Conservation (phyloP, 495 filamentous ascomycete species). For the Chlorociboria aeruginascens region DNA sequence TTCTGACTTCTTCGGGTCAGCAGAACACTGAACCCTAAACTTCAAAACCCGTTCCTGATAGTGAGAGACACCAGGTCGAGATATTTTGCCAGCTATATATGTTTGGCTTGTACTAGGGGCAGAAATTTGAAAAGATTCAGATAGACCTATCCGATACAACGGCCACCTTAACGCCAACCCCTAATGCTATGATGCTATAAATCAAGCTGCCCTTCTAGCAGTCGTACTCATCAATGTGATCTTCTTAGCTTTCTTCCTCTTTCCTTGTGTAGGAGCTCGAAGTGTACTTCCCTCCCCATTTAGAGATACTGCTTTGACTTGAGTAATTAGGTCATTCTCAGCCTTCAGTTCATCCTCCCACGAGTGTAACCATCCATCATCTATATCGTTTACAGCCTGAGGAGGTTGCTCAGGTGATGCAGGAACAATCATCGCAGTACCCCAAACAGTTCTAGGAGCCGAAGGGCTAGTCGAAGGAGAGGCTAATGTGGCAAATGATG, state of each 20-base stretch:
- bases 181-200: background rate
- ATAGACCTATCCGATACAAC: no score
- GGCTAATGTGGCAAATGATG: conserved; percentile 49
- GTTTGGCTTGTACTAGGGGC: no score
- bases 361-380: conserved; percentile 76
- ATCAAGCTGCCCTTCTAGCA: conserved; percentile 52
- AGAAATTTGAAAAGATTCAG: no score
- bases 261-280: conserved; percentile 28
- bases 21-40: no score
- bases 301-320: conserved; percentile 27
- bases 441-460: conserved; percentile 67
- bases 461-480: conserved; percentile 70
- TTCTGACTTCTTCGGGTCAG: no score
- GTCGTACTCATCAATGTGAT: conserved; percentile 91
- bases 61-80: no score
- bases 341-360: conserved; percentile 57
- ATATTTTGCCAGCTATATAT: no score
- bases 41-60: no score
- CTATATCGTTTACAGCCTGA: conserved; percentile 24
- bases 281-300: conserved; percentile 12
- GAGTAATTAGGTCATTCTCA: conserved; percentile 31
- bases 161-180: no score
- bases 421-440: conserved; percentile 52
- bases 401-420: conserved; percentile 32
- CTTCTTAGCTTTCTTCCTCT: conserved; percentile 88